Base-by-base conservation (phyloP, 495 filamentous ascomycete genomes). In the Trichoderma reesei region DNA sequence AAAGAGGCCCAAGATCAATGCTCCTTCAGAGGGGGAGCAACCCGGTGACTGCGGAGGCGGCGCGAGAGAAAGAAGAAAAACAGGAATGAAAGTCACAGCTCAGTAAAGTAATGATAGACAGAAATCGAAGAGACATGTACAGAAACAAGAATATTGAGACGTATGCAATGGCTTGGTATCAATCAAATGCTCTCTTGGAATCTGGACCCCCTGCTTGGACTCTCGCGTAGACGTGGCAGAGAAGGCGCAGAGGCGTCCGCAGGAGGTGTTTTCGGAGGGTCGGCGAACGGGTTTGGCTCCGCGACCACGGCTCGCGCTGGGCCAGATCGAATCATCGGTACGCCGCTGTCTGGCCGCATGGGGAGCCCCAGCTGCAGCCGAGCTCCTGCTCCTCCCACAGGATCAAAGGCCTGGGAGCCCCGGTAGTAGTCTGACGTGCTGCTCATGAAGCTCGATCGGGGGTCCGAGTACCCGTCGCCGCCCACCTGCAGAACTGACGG, bases 381-480 rank as follows among this genome's bases (percentile, higher is more conserved):
- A 34, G 75, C 72, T 42, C 76, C 66, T 5, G 65, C 64, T 42
- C 54, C n/a, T 33, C 67, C 69, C 5, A 69, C 48, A 37, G 74
- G 68, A 14, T 75, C 77, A 66, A 75, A 71, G 38, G 75, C 72
- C 56, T 75, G 72, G 13, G 79, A 83, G 56, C 80, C 79, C 11
- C 79, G 71, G 66, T 81, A 83, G 38, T 79, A 81, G 44, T 78
- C 74, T 38, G 80, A 79, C 59, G 71, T 70, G 60, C 74, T 76
- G 68, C 76, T 80, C 65, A 79, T 66, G 26, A 76, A 65, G 64
- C 77, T 81, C 34, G 70, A 75, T 65, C 73, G 74, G n/a, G 79
- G 75, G 62, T 84, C 87, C 65, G 83, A 82, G 68, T 86, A 90
- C 3, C 88, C 88, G 71, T 90, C 86, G 20, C 88, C 86, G 54